Evolutionary conservation across 2,329 filamentous ascomycete species (phyloP).

Genomic region (Gnomoniopsis sp.): DNA sequence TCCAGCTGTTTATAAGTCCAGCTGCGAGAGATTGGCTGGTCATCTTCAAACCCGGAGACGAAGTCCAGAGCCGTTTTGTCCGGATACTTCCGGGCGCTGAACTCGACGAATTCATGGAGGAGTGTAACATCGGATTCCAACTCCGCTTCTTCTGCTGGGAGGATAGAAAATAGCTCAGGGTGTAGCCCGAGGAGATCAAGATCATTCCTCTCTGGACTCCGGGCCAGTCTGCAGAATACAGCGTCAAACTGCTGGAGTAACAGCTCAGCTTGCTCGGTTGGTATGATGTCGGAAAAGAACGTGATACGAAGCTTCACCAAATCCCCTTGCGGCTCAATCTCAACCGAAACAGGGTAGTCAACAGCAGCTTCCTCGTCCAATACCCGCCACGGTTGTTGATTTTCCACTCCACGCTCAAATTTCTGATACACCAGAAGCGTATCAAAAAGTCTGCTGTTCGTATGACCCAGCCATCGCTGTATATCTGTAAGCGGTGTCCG

Average conservation of each 20-base stretch:
- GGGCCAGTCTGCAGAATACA: slow-evolving; percentile 57
- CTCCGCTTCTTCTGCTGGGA: slow-evolving; percentile 54
- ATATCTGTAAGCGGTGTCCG: slow-evolving; percentile 68
- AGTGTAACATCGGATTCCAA: slow-evolving; percentile 58
- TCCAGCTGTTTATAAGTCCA: slow-evolving; percentile 80
- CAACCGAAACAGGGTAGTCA: slow-evolving; percentile 78
- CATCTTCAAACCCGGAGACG: slow-evolving; percentile 51
- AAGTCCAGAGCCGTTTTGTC: slow-evolving; percentile 72
- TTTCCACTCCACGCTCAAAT: slow-evolving; percentile 26
- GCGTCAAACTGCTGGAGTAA: slow-evolving; percentile 71
- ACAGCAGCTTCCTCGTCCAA: slow-evolving; percentile 64
- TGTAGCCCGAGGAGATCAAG: slow-evolving; percentile 32
- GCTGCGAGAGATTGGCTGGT: slow-evolving; percentile 39
- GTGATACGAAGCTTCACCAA: slow-evolving; percentile 63
- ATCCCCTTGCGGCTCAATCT: slow-evolving; percentile 60
- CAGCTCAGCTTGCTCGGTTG: slow-evolving; percentile 62
- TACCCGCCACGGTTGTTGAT: slow-evolving; percentile 51
- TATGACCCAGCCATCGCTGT: slow-evolving; percentile 66
- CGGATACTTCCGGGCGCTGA: slow-evolving; percentile 53
- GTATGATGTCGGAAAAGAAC: slow-evolving; percentile 61
- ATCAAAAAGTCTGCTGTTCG: slow-evolving; percentile 71
- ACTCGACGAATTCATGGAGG: slow-evolving; percentile 77
- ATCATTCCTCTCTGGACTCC: slow-evolving; percentile 39
- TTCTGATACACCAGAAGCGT: slow-evolving; percentile 84
- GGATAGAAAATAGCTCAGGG: slow-evolving; percentile 57